Conservation (phyloP, 345 rosid genomes). For the Pelargonium nanum region DNA sequence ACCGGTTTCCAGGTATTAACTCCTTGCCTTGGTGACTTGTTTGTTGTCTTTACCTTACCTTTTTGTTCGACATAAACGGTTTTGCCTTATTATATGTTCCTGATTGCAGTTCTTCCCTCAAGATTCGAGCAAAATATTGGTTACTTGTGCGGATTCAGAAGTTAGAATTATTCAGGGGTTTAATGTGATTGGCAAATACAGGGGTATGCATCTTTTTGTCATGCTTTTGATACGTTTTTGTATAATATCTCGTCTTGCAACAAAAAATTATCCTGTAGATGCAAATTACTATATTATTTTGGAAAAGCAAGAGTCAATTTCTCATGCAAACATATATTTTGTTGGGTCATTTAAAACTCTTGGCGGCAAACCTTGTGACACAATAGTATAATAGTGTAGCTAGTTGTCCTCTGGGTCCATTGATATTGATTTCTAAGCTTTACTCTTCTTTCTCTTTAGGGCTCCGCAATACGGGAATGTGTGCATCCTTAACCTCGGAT, state of each 20-base stretch:
- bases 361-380: background rate
- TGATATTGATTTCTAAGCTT: slow-evolving; percentile 5
- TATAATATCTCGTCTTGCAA: background rate
- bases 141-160: slow-evolving; percentile 77
- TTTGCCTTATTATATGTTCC: background rate
- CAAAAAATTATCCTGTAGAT: too few species aligned
- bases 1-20: slow-evolving; percentile 63
- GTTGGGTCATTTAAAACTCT: background rate
- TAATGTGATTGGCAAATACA: slow-evolving; percentile 62
- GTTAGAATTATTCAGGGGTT: slow-evolving; percentile 72
- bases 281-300: too few species aligned
- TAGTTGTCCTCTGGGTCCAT: background rate
- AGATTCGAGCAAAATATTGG: slow-evolving; percentile 70
- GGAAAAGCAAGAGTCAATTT: too few species aligned
- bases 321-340: too few species aligned
- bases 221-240: background rate
- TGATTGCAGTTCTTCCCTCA: slow-evolving; percentile 50
- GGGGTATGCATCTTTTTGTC: slow-evolving; percentile 30
- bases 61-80: background rate
- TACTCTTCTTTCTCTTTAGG: slow-evolving; percentile 25
- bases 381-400: background rate
- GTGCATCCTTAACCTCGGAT: slow-evolving; percentile 60
- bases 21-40: slow-evolving; percentile 3
- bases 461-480: slow-evolving; percentile 35
- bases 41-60: background rate